Evolutionary conservation across 495 filamentous ascomycete genomes (phyloP), one percentile per base, ranked within the genome.

Genomic region (Viridothelium virens): DNA sequence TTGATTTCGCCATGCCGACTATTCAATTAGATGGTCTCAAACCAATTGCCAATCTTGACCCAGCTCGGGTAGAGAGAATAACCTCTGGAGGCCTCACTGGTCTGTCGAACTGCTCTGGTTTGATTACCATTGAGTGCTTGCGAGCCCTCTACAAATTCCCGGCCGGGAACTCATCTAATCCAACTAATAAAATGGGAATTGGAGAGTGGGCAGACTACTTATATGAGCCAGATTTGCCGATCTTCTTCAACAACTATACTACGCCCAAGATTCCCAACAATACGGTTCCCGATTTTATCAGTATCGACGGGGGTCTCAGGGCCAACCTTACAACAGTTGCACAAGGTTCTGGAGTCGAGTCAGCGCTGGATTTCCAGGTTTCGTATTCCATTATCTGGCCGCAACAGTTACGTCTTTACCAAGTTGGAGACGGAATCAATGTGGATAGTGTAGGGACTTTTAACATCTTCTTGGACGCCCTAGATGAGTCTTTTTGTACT

Each of bases 41-140:
- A 59, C 67, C 67, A 5, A 56, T 68, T 7, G 39, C 67, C 9
- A 59, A 65, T 18, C 34, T 68, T 53, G 66, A 63, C 33, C 53
- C 53, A 33, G 53, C 31, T 31, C 33, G 31, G 53, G 53, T 36
- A 11, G 25, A 59, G 31, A 59, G 18, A 36, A 31, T 36, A 9
- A 31, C 5, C 36, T 7, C n/a, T 9, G 37, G 53, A 34, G 66
- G 66, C 36, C 62, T 79, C 37, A 62, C 72, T 56, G 75, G 73
- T 63, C 66, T 73, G 1, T 16, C 66, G 56, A 72, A 72, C 46
- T 85, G 83, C 67, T 72, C 75, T 48, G 62, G 70, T 33, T 69
- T 75, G 25, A 83, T 85, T 65, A 84, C 81, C 10, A 79, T 81
- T 7, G 79, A 79, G 36, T 86, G 83, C 70, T 74, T 86, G 65